Evolutionary conservation across 1,284 basidiomycete genomes (phyloP), one percentile per base, ranked within the genome.

Genomic region (Marasmius fiardii): DNA sequence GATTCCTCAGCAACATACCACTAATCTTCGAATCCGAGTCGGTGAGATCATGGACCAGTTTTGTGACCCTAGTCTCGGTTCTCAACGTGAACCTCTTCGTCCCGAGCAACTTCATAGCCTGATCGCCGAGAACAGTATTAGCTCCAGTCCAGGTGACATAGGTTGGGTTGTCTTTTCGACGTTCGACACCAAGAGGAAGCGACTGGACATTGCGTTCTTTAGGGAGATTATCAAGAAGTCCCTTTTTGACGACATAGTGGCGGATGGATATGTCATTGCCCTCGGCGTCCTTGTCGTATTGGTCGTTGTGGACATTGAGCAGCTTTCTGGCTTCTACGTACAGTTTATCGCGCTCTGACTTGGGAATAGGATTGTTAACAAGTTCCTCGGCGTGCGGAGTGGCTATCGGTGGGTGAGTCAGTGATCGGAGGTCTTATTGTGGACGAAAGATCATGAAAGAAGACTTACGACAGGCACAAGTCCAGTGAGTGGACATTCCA

Each of bases 401-500:
- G 14, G 56, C 56, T 57, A 50, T 16, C 33, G 67, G 18, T 12
- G 24, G 14, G n/a, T 18, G 28, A 18, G n/a, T 28, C 10, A 20
- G n/a, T 2, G 21, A 20, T 12, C 16, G 24, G n/a, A 12, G 18
- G 4, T 33, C 5, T n/a, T 10, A 16, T 4, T 10, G n/a, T 21
- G 18, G 24, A 26, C 41, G 0, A 35, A n/a, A 20, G 20, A n/a
- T 6, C 37, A 6, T 31, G 14, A 2, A 6, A n/a, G 20, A 41
- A 51, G n/a, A 54, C 52, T 44, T 43, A 53, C 51, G 35, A 16
- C 47, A 53, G 41, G 28, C n/a, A 35, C 52, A 54, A 35, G 44
- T 62, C 64, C 63, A 69, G 54, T 68, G 67, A 24, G 66, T 68
- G 26, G 59, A 51, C 69, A 71, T 71, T n/a, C 69, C 69, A 3